Evolutionary conservation across 2,329 filamentous ascomycete genomes (phyloP).

Genomic region (Aureobasidium leucospermi): DNA sequence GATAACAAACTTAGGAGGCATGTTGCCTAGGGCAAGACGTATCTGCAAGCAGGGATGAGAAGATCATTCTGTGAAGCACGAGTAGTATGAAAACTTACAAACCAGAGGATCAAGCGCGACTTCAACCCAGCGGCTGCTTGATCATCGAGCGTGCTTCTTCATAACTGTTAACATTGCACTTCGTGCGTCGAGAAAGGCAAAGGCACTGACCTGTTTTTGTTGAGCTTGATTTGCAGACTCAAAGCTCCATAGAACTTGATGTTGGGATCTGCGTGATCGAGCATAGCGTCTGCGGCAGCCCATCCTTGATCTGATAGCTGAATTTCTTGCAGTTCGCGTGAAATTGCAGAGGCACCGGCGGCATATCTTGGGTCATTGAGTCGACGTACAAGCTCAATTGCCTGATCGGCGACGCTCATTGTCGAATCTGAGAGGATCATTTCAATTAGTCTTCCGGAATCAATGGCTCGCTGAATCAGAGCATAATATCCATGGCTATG

Average conservation of each 20-base stretch:
- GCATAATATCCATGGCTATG: not conserved
- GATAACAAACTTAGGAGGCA: slow-evolving; percentile 45
- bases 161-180: slow-evolving; percentile 17
- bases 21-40: slow-evolving; percentile 18
- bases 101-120: slow-evolving; percentile 55
- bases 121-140: slow-evolving; percentile 54
- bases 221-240: slow-evolving; percentile 89
- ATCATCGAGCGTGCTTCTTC: slow-evolving; percentile 42
- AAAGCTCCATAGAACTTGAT: slow-evolving; percentile 88
- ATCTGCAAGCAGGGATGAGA: not conserved
- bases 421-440: not conserved
- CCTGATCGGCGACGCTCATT: slow-evolving; percentile 14
- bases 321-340: slow-evolving; percentile 68
- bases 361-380: slow-evolving; percentile 42
- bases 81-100: slow-evolving; percentile 33
- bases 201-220: slow-evolving; percentile 37
- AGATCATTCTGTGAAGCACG: not conserved
- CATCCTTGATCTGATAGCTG: slow-evolving; percentile 78
- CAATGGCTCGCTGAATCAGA: not conserved
- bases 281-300: slow-evolving; percentile 71
- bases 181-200: not conserved
- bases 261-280: slow-evolving; percentile 62
- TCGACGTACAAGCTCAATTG: slow-evolving; percentile 40
- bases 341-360: slow-evolving; percentile 46
- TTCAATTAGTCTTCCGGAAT: not conserved